These are phyloP conservation scores for Auxenochlorella pyrenoidosa DNA, from an alignment of 139 green algal species.

Conservation along the genomic window DNA sequence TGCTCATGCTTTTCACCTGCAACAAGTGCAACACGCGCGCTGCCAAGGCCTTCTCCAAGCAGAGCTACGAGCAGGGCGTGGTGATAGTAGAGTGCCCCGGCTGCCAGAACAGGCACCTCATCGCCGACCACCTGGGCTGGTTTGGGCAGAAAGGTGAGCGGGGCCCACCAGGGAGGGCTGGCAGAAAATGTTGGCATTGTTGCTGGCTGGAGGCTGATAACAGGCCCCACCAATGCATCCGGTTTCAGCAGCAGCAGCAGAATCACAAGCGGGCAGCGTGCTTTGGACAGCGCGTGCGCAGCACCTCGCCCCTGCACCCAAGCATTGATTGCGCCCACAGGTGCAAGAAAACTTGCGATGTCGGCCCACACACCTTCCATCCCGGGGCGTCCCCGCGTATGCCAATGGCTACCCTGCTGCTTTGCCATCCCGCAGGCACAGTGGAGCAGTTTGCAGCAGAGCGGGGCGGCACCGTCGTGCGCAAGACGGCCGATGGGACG, in stretches of 20 bases:
- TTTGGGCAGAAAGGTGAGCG: conserved; percentile 41
- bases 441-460: conserved; percentile 45
- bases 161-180: too few relatives aligned
- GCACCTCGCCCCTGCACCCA: neutral
- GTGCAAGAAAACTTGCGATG: too few relatives aligned
- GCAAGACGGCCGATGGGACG: conserved; percentile 36
- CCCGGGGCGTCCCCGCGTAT: too few relatives aligned
- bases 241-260: neutral
- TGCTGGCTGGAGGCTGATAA: too few relatives aligned
- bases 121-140: conserved; percentile 67
- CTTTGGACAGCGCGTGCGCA: neutral
- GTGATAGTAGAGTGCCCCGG: conserved; percentile 71
- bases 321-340: neutral
- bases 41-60: conserved; percentile 65
- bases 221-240: neutral
- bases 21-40: conserved; percentile 56
- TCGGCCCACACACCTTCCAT: too few relatives aligned
- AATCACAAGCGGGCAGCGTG: too few relatives aligned
- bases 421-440: neutral
- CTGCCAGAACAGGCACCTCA: conserved; percentile 71
- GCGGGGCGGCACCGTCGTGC: neutral
- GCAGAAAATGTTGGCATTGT: too few relatives aligned
- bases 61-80: conserved; percentile 65
- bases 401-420: neutral
- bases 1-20: conserved; percentile 56